Evolutionary conservation across 179 eudicot genomes (phyloP).

Genomic region (Sideroxylon spinosum): DNA sequence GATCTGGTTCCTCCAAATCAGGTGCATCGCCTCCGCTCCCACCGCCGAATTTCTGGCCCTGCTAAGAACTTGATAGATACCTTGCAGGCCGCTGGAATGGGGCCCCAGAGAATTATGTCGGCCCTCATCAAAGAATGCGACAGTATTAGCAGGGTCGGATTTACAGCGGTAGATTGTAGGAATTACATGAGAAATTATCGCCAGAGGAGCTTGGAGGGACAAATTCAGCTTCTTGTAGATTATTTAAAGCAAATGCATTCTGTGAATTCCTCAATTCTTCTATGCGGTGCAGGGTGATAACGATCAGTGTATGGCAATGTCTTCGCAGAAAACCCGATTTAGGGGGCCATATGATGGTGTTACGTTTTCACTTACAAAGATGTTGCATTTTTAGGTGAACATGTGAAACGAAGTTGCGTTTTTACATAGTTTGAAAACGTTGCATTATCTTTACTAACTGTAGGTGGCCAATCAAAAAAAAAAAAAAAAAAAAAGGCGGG

Average conservation of each 20-base stretch:
- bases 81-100: conserved; percentile 62
- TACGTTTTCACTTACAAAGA: too few relatives aligned
- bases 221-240: conserved; percentile 50
- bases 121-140: conserved; percentile 62
- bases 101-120: conserved; percentile 64
- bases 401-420: too few relatives aligned
- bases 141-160: conserved; percentile 65
- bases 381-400: too few relatives aligned
- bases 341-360: too few relatives aligned
- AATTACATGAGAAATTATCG: conserved; percentile 63
- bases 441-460: too few relatives aligned
- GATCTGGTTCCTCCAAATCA: conserved; percentile 58
- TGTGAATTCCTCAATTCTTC: conserved; percentile 41
- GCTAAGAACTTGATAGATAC: conserved; percentile 66
- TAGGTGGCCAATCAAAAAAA: too few relatives aligned
- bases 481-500: too few relatives aligned
- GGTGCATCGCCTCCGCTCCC: conserved; percentile 62
- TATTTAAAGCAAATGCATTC: conserved; percentile 47
- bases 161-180: conserved; percentile 73
- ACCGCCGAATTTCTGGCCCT: conserved; percentile 60
- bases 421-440: too few relatives aligned
- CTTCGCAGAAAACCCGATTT: too few relatives aligned
- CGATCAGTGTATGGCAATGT: conserved; percentile 42
- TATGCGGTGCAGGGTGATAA: conserved; percentile 49
- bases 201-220: conserved; percentile 48